Percentiles rank a stretch among this genome's conserved stretches.
phyloP scores from a whole-genome alignment of 164 flowering plant genomes.

The Buxus sempervirens region DNA sequence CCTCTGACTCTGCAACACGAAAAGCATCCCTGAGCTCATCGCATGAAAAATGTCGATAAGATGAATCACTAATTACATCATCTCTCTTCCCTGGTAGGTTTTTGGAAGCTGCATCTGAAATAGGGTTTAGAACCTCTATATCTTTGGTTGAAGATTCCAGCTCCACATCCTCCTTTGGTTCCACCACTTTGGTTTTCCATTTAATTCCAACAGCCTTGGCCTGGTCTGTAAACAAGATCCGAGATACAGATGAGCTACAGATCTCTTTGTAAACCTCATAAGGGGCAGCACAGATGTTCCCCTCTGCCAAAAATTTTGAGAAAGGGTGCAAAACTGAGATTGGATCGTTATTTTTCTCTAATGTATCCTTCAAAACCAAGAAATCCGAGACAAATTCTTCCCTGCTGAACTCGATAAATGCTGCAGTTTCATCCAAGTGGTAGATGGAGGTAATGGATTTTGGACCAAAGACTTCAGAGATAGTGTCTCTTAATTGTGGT shows the following conservation, averaged over 20 bases:
- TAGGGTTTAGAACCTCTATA: not conserved
- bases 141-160: constrained; percentile 1
- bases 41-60: constrained; percentile 8
- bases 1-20: constrained; percentile 11
- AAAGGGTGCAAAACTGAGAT: constrained; percentile 76
- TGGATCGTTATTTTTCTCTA: constrained; percentile 47
- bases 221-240: constrained; percentile 69
- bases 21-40: constrained; percentile 28
- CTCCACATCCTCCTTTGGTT: constrained; percentile 9
- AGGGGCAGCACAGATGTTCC: constrained; percentile 52
- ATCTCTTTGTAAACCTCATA: constrained; percentile 75
- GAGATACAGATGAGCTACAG: constrained; percentile 62
- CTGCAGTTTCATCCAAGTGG: constrained; percentile 72
- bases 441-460: constrained; percentile 49
- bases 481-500: constrained; percentile 46
- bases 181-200: constrained; percentile 28
- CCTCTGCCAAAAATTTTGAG: constrained; percentile 60
- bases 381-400: constrained; percentile 56
- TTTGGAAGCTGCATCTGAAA: constrained; percentile 6
- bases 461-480: constrained; percentile 58
- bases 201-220: constrained; percentile 55
- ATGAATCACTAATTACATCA: constrained; percentile 6
- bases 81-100: not conserved
- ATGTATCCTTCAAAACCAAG: constrained; percentile 50
- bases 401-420: constrained; percentile 69